Evolutionary conservation across 805 yeast genomes (phyloP), one percentile per base, ranked within the genome.

Genomic region (Blastobotrys americana): DNA sequence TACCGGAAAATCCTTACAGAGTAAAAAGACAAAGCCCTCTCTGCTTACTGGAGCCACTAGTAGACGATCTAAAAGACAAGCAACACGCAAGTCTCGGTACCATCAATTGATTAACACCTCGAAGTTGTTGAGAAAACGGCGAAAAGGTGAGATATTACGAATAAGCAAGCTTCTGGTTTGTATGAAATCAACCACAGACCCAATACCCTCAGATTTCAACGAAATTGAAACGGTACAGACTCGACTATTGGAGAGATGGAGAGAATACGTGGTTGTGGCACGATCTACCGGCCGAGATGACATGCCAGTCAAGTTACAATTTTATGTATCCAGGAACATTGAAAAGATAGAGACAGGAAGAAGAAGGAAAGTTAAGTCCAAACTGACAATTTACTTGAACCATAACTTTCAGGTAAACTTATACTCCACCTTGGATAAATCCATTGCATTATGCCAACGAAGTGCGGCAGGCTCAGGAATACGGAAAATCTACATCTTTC

Each of bases 241-340:
- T 0, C 64, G 82, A 42, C 71, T 84, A 1, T 49, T 70, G 6
- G 89, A 84, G 46, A 65, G 87, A 39, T 87, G 96, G 93, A 77
- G 73, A 48, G 96, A 89, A 58, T 85, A 79, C 57, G 66, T 78
- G 21, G 82, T 84, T 2, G 86, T 84, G 1, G 80, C 82, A 1
- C 67, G 90, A 47, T 72, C 76, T n/a, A 77, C 84, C 0, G 79
- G 76, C 13, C 64, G 70, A 46, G 39, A 56, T 0, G 68, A 65
- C 2, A 62, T 66, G 6, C 89, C 94, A 0, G 56, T 86, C 0
- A 59, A 69, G 3, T 48, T 87, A 1, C 88, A 87, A 55, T 75
- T 88, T 48, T 82, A 77, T 61, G 73, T 71, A 9, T 61, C 65
- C 2, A 61, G 74, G 34, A 63, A 64, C 40, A 69, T 70, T 15